Evolutionary conservation across 2,329 filamentous ascomycete genomes (phyloP).

Genomic region (Pseudocercospora fijiensis): DNA sequence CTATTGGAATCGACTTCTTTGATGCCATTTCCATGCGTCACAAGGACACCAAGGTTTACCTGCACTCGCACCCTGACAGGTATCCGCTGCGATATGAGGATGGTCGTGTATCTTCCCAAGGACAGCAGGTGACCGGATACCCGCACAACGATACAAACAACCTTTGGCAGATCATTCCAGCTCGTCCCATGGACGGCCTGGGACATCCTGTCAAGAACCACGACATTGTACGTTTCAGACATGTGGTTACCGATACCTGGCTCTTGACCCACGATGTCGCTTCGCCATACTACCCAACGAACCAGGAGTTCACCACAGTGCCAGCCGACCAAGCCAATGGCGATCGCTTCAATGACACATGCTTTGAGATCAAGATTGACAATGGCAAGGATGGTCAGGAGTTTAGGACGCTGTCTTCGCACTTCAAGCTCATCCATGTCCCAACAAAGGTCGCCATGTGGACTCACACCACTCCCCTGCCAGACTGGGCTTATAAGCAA

Average conservation of each 20-base stretch:
- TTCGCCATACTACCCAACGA: slow-evolving; percentile 92
- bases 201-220: slow-evolving; percentile 74
- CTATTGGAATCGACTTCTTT: slow-evolving; percentile 83
- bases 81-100: slow-evolving; percentile 97
- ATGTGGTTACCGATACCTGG: slow-evolving; percentile 79
- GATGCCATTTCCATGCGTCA: slow-evolving; percentile 85
- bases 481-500: slow-evolving; percentile 95
- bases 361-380: slow-evolving; percentile 91
- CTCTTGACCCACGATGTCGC: slow-evolving; percentile 95
- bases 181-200: slow-evolving; percentile 53
- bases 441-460: slow-evolving; percentile 98
- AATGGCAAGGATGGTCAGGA: slow-evolving; percentile 76
- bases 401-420: slow-evolving; percentile 85
- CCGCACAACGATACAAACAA: slow-evolving; percentile 99
- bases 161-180: slow-evolving; percentile 88
- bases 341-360: slow-evolving; percentile 77
- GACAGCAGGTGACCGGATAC: slow-evolving; percentile 97
- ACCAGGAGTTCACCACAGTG: slow-evolving; percentile 95
- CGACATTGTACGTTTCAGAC: slow-evolving; percentile 81
- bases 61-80: slow-evolving; percentile 85
- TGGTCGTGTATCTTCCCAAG: slow-evolving; percentile 91
- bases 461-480: slow-evolving; percentile 93
- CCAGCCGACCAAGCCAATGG: slow-evolving; percentile 68
- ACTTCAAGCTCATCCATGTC: slow-evolving; percentile 94
- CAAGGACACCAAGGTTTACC: slow-evolving; percentile 95